Base-by-base conservation (phyloP, 2,329 filamentous ascomycete genomes). In the Herpomyces periplanetae region DNA sequence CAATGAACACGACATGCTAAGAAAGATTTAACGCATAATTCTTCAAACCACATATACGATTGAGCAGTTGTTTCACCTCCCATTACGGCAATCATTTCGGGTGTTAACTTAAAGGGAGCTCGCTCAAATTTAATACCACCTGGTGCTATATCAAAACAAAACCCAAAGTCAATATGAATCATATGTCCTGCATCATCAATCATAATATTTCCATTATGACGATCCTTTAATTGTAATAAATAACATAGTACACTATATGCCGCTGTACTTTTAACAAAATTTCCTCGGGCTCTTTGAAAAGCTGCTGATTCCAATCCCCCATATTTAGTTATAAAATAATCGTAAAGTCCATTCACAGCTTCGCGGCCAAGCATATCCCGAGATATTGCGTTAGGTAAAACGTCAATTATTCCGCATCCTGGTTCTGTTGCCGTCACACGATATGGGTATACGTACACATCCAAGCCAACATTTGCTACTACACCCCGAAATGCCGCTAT, bases 151-250 rank as follows among this genome's bases (percentile, higher is more conserved):
- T 96, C 84, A 41, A 99, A 96, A 43, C 75, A 91, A 51, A 96
- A 99, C 5, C 80, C 80, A 33, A 96, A 96, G 37, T 96, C 80
- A 29, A 96, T 91, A 43, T 96, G 80, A 20, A 96, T 53, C 31
- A 96, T 87, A 40, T 96, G 80, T 3, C 84, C 80, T 1, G 64
- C 66, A 32, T 88, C 75, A 36, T 96, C 75, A 26, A 96, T 60
- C 84, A 96, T 96, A 45, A 96, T 96, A 45, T 96, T 96, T 25
- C 80, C 80, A 37, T 96, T 96, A 43, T 96, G 80, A 3, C 80
- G 61, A 36, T 99, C 80, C 40, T 99, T 99, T 58, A 99, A 91
- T 33, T 96, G 84, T 14, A 96, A 45, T 7, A 96, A 47, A 42
- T 85, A 96, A 0, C 69, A 84, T 27, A 96, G 91, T 31, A 96